These are phyloP conservation scores for Chlorella sp. DNA, from an alignment of 139 green algal genomes.

Conservation along the genomic window DNA sequence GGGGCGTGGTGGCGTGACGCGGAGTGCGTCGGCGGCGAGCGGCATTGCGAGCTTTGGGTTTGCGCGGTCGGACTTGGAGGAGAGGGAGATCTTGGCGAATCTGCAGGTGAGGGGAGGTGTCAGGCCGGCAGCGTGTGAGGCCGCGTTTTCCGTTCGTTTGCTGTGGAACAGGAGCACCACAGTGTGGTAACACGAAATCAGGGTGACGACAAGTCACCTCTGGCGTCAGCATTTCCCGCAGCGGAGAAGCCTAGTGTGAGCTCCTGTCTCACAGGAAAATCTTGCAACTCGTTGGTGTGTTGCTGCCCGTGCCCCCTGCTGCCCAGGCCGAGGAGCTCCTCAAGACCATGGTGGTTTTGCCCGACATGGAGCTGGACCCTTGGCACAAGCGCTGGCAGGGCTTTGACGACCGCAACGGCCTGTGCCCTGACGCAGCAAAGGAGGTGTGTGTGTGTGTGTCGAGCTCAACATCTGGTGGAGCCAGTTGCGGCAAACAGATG, in stretches of 20 bases:
- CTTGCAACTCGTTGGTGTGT: not conserved
- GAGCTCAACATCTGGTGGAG: not conserved
- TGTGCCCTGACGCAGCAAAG: conserved; percentile 50
- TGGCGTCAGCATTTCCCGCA: no score
- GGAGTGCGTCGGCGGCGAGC: not conserved
- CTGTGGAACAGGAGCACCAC: not conserved
- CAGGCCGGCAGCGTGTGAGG: not conserved
- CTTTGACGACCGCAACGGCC: conserved; percentile 48
- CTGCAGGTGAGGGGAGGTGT: not conserved
- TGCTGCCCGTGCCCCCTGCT: not conserved
- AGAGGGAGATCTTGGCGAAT: not conserved
- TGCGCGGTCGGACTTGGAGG: not conserved
- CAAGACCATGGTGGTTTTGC: conserved; percentile 50
- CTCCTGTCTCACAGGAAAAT: no score
- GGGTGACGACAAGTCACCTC: no score
- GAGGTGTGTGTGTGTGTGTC: conserved; percentile 22
- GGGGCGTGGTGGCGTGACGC: not conserved
- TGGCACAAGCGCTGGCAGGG: conserved; percentile 34
- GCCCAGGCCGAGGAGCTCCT: conserved; percentile 54
- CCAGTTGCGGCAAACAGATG: not conserved
- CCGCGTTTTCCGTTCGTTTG: not conserved
- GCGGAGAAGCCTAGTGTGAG: no score
- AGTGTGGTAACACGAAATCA: no score
- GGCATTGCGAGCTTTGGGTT: not conserved
- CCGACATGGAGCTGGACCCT: conserved; percentile 33